Conservation (phyloP, 306 rosid genomes). For the Vicia sativa region DNA sequence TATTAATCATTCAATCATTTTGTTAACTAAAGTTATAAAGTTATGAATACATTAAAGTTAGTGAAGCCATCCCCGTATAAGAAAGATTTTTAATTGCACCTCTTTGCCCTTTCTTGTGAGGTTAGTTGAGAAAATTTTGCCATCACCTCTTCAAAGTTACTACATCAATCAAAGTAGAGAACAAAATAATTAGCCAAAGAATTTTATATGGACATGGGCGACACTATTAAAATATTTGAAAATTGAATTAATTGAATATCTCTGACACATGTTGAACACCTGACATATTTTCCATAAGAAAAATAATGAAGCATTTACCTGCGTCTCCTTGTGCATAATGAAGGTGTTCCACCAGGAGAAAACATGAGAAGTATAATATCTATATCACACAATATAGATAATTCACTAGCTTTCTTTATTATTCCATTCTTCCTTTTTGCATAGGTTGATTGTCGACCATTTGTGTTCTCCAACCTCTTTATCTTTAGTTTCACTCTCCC, state of each 20-base stretch:
- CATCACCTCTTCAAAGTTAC: conserved; percentile 68
- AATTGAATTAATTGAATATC: neutral
- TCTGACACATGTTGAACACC: too few relatives aligned
- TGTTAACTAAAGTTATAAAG: too few relatives aligned
- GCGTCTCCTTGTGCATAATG: conserved; percentile 70
- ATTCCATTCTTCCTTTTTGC: conserved; percentile 26
- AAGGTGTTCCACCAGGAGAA: conserved; percentile 85
- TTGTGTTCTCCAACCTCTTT: conserved; percentile 13
- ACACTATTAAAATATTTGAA: too few relatives aligned
- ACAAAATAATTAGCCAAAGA: conserved; percentile 15
- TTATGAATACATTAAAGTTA: too few relatives aligned
- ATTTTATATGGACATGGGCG: too few relatives aligned
- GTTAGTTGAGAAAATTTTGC: conserved; percentile 77
- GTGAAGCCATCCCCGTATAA: too few relatives aligned
- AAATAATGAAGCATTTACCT: too few relatives aligned
- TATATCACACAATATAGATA: conserved; percentile 81
- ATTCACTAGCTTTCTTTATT: conserved; percentile 70
- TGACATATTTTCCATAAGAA: too few relatives aligned
- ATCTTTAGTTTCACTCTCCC: conserved; percentile 30
- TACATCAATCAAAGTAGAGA: conserved; percentile 26
- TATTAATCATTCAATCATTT: too few relatives aligned
- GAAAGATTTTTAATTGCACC: conserved; percentile 42
- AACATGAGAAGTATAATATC: conserved; percentile 97
- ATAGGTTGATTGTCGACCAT: conserved; percentile 11
- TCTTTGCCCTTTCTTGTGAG: conserved; percentile 80